Evolutionary conservation across 2,329 filamentous ascomycete species (phyloP), one percentile per base, ranked within the genome.

Genomic region (Colletotrichum echinochloae): DNA sequence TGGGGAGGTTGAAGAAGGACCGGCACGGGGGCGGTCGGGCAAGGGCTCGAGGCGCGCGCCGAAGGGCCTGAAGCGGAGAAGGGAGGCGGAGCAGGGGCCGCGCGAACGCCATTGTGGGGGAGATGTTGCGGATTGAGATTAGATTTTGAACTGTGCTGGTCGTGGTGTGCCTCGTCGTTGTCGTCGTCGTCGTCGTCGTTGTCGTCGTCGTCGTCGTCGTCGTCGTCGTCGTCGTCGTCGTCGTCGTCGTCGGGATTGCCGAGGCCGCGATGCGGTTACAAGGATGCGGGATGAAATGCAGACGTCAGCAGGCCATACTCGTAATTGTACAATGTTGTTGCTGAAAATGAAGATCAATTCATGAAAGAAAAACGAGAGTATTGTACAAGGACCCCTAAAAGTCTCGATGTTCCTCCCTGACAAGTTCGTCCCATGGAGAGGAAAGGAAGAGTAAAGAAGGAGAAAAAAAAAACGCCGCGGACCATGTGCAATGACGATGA

Each of bases 1-100:
- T 66, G 30, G 72, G 72, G 16, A 73, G 66, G 56, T 65, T 65
- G 70, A 73, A 73, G 72, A 73, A 73, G 63, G 48, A 49, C 12
- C 72, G 66, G n/a, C 60, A 28, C 6, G 44, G 33, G 26, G 46
- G 44, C 49, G 41, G 33, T 52, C 51, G 44, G 33, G 54, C 11
- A 28, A 30, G 64, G 33, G 20, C 23, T 41, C 8, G 18, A 16
- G 41, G 62, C 16, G 62, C 20, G 23, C n/a, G 6, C 5, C 30
- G 55, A 20, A 70, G 23, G 41, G 11, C 49, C 51, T 39, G n/a
- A 12, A 64, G 51, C 4, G 67, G 60, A 20, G 60, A 20, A 39
- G 57, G 16, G 37, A 64, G 39, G 33, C 71, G 71, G 28, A 54
- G 55, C 16, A 60, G 28, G 30, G 71, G 51, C 41, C 71, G 54